Evolutionary conservation across 768 basidiomycete genomes (phyloP), one percentile per base, ranked within the genome.

Genomic region (Hortiboletus flavorubellus): DNA sequence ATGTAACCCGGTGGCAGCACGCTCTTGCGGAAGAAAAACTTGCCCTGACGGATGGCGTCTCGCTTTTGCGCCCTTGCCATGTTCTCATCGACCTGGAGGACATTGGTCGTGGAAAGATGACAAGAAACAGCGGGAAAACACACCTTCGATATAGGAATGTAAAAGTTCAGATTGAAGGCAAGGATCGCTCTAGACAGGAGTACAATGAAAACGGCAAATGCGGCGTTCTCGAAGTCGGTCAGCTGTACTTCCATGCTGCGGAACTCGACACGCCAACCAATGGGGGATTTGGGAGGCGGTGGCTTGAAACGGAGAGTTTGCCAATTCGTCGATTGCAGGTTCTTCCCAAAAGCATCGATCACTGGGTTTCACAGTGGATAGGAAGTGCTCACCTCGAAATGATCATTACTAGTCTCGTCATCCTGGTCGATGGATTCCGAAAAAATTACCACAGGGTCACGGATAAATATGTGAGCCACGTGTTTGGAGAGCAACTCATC

Each of bases 281-380:
- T 98, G 8, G 84, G 70, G 6, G 96, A 93, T 51, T 90, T 86
- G 5, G 91, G 87, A 29, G 97, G 96, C 12, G 97, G 97, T 3
- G 97, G 97, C 70, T 99, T 99, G 82, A 99, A 99, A 46, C 97
- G 84, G 33, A 99, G 78, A 0, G 97, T 98, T 74, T 99, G 97
- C 97, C 97, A 99, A 66, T 99, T 99, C 5, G 97, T 99, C 2
- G 97, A 98, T 82, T 99, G 97, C 26, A 99, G 87, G 66, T 98
- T 98, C 90, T 96, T 70, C 2, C 6, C 47, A 39, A 41, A 4
- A 9, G 29, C 29, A 30, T 56, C 49, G 50, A 59, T 21, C 39
- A 56, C 34, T 3, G 8, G 29, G 12, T 18, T 12, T 40, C 18
- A 41, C 10, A 38, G 4, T 47, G 29, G 39, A 56, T n/a, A 31